phyloP scores from a whole-genome alignment of 257 asterid genomes.

The Solanum rostratum region DNA sequence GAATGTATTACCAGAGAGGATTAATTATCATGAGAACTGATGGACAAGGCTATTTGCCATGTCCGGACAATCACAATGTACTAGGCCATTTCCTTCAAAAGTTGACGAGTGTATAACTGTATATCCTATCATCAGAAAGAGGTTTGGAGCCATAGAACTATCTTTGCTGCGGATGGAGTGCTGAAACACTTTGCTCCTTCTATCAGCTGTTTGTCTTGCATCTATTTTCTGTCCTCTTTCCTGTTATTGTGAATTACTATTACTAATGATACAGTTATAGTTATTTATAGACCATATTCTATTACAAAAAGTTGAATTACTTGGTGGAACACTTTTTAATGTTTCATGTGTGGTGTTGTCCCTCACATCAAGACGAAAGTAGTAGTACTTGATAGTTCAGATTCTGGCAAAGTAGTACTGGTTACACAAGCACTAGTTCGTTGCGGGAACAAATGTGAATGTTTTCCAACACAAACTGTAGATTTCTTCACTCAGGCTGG shows the following conservation, averaged over 20 bases:
- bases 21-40: background rate
- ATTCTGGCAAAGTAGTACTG: background rate
- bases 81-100: background rate
- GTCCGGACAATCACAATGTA: background rate
- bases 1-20: background rate
- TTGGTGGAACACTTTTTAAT: background rate
- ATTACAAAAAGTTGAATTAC: background rate
- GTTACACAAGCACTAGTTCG: background rate
- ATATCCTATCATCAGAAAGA: background rate
- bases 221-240: background rate
- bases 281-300: background rate
- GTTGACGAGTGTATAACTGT: background rate
- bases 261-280: background rate
- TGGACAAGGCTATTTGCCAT: background rate
- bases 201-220: background rate
- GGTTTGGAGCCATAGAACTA: background rate
- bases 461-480: background rate
- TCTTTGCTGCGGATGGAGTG: background rate
- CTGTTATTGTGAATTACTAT: background rate
- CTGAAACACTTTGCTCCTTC: background rate
- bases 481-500: too few species aligned
- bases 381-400: background rate
- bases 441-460: background rate
- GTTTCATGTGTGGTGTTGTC: background rate
- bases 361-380: background rate